Evolutionary conservation across 441 rosid species (phyloP), one percentile per base, ranked within the genome.

Genomic region (Eruca vesicaria): DNA sequence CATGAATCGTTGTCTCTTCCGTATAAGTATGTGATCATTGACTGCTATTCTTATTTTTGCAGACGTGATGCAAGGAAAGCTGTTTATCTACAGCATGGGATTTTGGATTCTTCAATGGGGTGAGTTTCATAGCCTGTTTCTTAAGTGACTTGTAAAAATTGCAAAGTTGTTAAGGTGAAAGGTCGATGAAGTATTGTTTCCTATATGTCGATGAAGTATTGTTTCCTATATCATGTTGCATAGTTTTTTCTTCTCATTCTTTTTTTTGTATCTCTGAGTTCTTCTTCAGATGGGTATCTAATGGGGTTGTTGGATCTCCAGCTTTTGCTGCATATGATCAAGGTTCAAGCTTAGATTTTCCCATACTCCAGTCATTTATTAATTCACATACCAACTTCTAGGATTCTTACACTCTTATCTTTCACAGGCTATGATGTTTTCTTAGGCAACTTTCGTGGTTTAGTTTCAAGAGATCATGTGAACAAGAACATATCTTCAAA

Each of bases 321-420:
- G 99, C 99, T 74, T 95, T 93, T 79, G 99, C 99, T 65, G 99
- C 97, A 16, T 95, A 86, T 82, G 97, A 95, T 84, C 97, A 95
- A 85, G 99, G 99, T 93, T 68, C 59, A 78, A 78, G 53, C 63
- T 55, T 57, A 9, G 1, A 19, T 9, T 50, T 11, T 57, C 69
- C 33, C 63, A 50, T 50, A 3, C 33, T 68, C 36, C 71, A 9
- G 11, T 48, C 32, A 11, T 1, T 55, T 57, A 50, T 61, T 41
- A 63, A 7, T 73, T 56, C 63, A 75, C 68, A 66, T 80, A 19
- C 62, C 9, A 60, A 23, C 56, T n/a, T 21, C 12, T 29, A 21
- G 33, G 58, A 38, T 20, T 58, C 26, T 64, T 15, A 65, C 76
- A 60, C n/a, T 73, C 11, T 52, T 68, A 73, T 71, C 53, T 20